These are phyloP conservation scores for Primulina tabacum DNA, from an alignment of 257 asterid genomes.

Conservation along the genomic window DNA sequence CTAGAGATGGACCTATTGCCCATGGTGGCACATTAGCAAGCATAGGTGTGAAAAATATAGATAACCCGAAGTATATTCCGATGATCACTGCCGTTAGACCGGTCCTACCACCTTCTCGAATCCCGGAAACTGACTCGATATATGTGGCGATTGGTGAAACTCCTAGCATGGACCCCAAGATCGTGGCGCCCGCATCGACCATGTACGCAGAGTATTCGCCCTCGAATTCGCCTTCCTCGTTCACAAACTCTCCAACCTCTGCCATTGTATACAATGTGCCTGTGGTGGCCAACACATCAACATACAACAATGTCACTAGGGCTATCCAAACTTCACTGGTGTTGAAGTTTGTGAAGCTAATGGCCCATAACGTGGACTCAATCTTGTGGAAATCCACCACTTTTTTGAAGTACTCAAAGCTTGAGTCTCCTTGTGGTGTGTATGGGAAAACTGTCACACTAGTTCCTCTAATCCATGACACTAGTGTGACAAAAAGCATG, in stretches of 20 bases:
- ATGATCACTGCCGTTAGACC: conserved; percentile 70
- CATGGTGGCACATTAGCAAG: conserved; percentile 73
- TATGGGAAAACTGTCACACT: conserved; percentile 54
- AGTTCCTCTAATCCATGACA: conserved; percentile 75
- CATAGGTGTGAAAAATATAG: conserved; percentile 57
- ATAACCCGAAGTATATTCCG: conserved; percentile 54
- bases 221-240: conserved; percentile 49
- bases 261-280: conserved; percentile 75
- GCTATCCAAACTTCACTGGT: conserved; percentile 67
- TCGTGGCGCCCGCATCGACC: conserved; percentile 74
- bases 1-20: conserved; percentile 82
- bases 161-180: conserved; percentile 66
- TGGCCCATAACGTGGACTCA: conserved; percentile 52
- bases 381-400: conserved; percentile 58
- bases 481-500: conserved; percentile 56
- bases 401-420: conserved; percentile 48
- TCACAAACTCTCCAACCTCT: conserved; percentile 56
- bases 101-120: conserved; percentile 69
- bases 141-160: conserved; percentile 67
- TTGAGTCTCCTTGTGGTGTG: conserved; percentile 58
- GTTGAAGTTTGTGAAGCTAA: conserved; percentile 54
- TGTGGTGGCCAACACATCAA: conserved; percentile 70
- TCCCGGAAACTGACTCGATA: conserved; percentile 72
- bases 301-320: conserved; percentile 51
- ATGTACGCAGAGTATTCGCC: conserved; percentile 77